Evolutionary conservation across 129 eudicot species (phyloP), one percentile per base, ranked within the genome.

Genomic region (Oenanthe sinensis): DNA sequence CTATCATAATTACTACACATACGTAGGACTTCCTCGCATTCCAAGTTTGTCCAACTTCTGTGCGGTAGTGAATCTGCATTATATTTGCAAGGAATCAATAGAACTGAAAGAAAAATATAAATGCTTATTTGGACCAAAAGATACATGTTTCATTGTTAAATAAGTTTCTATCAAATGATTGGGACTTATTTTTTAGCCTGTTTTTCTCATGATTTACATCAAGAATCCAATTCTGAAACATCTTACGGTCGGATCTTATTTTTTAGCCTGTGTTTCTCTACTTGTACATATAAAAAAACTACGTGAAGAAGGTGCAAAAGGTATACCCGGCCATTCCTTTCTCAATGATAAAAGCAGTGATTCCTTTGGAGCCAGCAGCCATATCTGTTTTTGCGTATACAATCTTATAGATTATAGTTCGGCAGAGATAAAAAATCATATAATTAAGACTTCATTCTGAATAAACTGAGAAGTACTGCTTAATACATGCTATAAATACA

Each of bases 11-110:
- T 54, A 54, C 3, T 33, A 24, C 46, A 85, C 91, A 78, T 92
- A 92, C 99, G 97, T 96, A 71, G 92, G 97, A 86, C 99, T 96
- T 85, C 99, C 99, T 78, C 99, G 91, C 99, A 96, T 96, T 74
- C 99, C 99, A 55, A 96, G 90, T 86, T 96, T 96, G 89, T 96
- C 99, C 68, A 96, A 82, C 81, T 96, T 96, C 86, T 96, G 97
- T 44, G 99, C 99, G 17, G 99, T 96, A 74, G 95, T 87, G 85
- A 96, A 96, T 82, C 99, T 96, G 97, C 84, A 90, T 43, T n/a
- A 12, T 26, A 72, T 16, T 75, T 30, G 58, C 45, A 78, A 52
- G 16, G 30, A 81, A 68, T 68, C 50, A 74, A 50, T 48, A 26
- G 7, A 44, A 20, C 73, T 54, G 63, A 19, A 5, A 1, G 63